Evolutionary conservation across 1,284 basidiomycete genomes (phyloP).

Genomic region (Afroboletus lepidellus): DNA sequence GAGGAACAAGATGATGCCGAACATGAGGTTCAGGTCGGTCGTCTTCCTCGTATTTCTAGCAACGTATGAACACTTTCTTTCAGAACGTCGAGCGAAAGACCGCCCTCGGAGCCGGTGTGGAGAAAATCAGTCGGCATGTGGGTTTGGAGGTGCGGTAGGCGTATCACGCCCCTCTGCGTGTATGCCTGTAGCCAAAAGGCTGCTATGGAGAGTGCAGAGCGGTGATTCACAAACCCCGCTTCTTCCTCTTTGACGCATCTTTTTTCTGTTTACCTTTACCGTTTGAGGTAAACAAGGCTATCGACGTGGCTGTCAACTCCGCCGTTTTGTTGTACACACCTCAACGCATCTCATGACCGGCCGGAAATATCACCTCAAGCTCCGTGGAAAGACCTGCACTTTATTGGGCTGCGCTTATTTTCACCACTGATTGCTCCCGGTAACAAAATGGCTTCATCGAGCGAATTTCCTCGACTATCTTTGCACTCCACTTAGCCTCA

Average conservation of each 20-base stretch:
- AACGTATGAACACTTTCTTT: conserved; percentile 16
- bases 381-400: not conserved
- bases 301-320: not conserved
- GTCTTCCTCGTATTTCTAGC: not conserved
- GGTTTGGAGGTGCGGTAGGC: conserved; percentile 21
- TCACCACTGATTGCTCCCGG: not conserved
- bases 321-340: not conserved
- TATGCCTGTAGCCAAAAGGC: not conserved
- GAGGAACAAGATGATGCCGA: conserved; percentile 34
- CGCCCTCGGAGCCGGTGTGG: conserved; percentile 60
- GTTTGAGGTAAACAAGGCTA: too few relatives aligned
- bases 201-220: conserved; percentile 7
- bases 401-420: too few relatives aligned
- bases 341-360: too few relatives aligned
- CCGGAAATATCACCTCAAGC: not conserved
- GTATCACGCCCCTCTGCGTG: not conserved
- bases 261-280: not conserved
- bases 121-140: conserved; percentile 65
- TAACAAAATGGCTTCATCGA: not conserved
- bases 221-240: conserved; percentile 3
- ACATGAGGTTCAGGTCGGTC: conserved; percentile 41
- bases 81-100: conserved; percentile 38
- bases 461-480: not conserved
- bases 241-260: conserved; percentile 12
- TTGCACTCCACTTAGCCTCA: not conserved